Evolutionary conservation across 495 filamentous ascomycete genomes (phyloP).

Genomic region (Lasiosphaeria miniovina): DNA sequence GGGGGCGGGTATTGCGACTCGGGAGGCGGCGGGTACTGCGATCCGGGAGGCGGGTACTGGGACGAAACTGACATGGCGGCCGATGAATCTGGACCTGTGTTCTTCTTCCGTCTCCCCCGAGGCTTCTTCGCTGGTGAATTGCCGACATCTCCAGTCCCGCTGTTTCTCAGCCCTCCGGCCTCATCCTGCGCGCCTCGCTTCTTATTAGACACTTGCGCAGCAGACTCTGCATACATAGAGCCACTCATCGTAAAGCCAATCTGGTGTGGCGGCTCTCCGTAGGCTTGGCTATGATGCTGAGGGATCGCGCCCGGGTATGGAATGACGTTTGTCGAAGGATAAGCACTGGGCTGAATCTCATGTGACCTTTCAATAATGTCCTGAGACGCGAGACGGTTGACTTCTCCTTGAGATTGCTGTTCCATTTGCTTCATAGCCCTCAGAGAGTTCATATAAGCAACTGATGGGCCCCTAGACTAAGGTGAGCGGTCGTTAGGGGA

Average conservation of each 20-base stretch:
- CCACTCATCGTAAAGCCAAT: constrained; percentile 14
- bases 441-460: background rate
- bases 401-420: background rate
- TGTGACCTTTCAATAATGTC: constrained; percentile 4
- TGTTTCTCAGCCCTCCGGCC: constrained; percentile 1
- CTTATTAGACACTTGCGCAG: constrained; percentile 14
- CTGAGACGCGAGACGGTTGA: background rate
- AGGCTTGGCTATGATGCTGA: constrained; percentile 1
- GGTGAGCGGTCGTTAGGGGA: background rate
- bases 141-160: constrained; percentile 3
- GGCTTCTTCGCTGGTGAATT: constrained; percentile 18
- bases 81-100: constrained; percentile 1
- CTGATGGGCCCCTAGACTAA: background rate
- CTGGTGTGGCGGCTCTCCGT: constrained; percentile 9
- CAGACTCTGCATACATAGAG: constrained; percentile 23
- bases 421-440: background rate
- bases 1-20: constrained; percentile 24
- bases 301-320: background rate
- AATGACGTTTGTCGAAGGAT: constrained; percentile 4
- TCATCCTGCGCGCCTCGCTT: constrained; percentile 18
- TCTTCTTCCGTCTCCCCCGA: constrained; percentile 22
- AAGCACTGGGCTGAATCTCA: constrained; percentile 1
- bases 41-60: background rate
- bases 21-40: background rate
- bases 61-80: background rate